These are phyloP conservation scores for Pyricularia sp. DNA, from an alignment of 2,329 filamentous ascomycete genomes.

Conservation along the genomic window DNA sequence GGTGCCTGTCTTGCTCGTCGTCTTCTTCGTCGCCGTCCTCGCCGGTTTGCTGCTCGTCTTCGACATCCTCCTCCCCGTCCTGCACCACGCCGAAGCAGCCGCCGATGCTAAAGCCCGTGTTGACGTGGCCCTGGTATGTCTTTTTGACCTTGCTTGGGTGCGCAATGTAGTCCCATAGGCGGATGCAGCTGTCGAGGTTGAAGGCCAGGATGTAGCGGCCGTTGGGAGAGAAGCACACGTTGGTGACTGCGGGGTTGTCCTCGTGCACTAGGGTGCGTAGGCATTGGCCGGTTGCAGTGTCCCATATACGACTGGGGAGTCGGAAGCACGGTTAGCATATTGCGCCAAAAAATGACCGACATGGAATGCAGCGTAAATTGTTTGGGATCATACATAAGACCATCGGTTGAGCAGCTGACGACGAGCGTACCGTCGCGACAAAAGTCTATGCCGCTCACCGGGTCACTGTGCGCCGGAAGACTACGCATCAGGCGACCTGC, in stretches of 20 bases:
- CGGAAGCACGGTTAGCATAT: not conserved
- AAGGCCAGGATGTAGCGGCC: constrained; percentile 88
- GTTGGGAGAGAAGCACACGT: constrained; percentile 88
- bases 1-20: not conserved
- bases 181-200: constrained; percentile 80
- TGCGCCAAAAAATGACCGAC: not conserved
- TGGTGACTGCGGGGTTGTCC: constrained; percentile 83
- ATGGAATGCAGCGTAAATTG: not conserved
- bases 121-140: constrained; percentile 90
- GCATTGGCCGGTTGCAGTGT: constrained; percentile 90
- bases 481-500: constrained; percentile 82
- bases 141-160: constrained; percentile 71
- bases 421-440: constrained; percentile 86
- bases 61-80: constrained; percentile 7
- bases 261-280: constrained; percentile 91
- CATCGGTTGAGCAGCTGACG: constrained; percentile 84
- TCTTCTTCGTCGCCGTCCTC: constrained; percentile 10
- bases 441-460: constrained; percentile 89
- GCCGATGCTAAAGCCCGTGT: constrained; percentile 74
- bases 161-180: constrained; percentile 91
- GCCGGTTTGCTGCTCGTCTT: constrained; percentile 8
- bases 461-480: constrained; percentile 89
- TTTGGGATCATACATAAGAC: constrained; percentile 56
- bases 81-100: constrained; percentile 64
- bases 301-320: constrained; percentile 69